These are phyloP conservation scores for Capsicum chinense DNA, from an alignment of 257 asterid genomes.

Conservation along the genomic window DNA sequence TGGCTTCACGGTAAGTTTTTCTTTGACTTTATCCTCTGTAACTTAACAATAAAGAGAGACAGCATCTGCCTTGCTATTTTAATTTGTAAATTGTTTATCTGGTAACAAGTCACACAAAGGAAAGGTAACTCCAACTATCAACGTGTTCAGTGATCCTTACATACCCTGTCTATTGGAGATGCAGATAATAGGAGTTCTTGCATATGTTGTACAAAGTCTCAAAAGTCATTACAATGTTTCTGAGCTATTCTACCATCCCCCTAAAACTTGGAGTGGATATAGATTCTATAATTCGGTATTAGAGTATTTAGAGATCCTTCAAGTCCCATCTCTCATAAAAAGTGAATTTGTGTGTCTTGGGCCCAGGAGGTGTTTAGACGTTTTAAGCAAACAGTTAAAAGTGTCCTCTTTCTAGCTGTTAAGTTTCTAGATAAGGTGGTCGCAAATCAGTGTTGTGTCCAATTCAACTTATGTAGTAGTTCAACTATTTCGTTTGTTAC, in stretches of 20 bases:
- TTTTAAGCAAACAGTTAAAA: background rate
- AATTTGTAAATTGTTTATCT: background rate
- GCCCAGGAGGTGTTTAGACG: slow-evolving; percentile 14
- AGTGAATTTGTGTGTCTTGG: background rate
- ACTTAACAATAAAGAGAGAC: background rate
- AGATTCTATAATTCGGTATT: background rate
- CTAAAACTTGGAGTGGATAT: slow-evolving; percentile 6
- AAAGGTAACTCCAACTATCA: slow-evolving; percentile 13
- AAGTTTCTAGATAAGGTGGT: slow-evolving; percentile 25
- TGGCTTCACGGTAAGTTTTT: slow-evolving; percentile 88
- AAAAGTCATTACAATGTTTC: slow-evolving; percentile 1
- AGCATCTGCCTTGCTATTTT: slow-evolving; percentile 4
- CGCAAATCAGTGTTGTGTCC: background rate
- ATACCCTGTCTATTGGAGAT: slow-evolving; percentile 9
- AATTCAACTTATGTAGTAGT: slow-evolving; percentile 15
- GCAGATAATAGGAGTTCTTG: background rate
- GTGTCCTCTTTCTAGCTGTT: background rate
- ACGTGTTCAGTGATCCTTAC: background rate
- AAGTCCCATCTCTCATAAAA: background rate
- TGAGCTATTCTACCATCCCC: background rate
- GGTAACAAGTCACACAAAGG: slow-evolving; percentile 21
- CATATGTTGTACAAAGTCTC: background rate
- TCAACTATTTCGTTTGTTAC: slow-evolving; percentile 22
- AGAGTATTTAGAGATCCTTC: slow-evolving; percentile 2
- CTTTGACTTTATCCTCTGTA: background rate